Evolutionary conservation across 1,284 basidiomycete species (phyloP).

Genomic region (Leccinum angustisporum): DNA sequence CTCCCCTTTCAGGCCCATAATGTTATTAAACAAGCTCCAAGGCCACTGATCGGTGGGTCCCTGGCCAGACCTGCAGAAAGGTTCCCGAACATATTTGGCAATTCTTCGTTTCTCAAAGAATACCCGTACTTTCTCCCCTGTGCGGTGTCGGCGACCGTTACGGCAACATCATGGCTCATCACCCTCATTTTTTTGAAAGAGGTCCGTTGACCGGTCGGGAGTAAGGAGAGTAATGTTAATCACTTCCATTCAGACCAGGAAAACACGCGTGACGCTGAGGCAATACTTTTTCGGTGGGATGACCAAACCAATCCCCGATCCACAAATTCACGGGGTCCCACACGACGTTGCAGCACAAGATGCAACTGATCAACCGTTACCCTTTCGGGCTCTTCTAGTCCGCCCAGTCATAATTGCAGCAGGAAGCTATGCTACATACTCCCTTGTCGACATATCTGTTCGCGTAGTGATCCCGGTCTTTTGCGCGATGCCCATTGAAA

Average conservation of each 20-base stretch:
- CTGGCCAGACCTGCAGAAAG: constrained; percentile 58
- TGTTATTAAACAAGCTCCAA: constrained; percentile 25
- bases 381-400: constrained; percentile 37
- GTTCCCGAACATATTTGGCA: constrained; percentile 54
- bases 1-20: not conserved
- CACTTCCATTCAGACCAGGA: constrained; percentile 16
- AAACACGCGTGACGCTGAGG: constrained; percentile 12
- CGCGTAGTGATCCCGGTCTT: constrained; percentile 45
- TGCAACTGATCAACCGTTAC: constrained; percentile 27
- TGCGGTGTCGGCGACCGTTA: constrained; percentile 49
- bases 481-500: constrained; percentile 41
- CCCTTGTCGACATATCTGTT: constrained; percentile 41
- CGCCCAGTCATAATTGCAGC: constrained; percentile 42
- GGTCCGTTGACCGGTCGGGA: constrained; percentile 38
- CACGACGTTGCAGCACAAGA: constrained; percentile 1
- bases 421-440: constrained; percentile 42
- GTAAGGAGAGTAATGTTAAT: constrained; percentile 1
- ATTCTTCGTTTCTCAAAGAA: constrained; percentile 48
- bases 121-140: constrained; percentile 73
- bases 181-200: constrained; percentile 54
- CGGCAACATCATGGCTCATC: constrained; percentile 46
- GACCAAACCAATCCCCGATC: not conserved
- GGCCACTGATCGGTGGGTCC: constrained; percentile 62
- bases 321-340: not conserved
- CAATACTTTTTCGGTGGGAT: constrained; percentile 25